phyloP scores from a whole-genome alignment of 805 yeast genomes.

The Yamadazyma endophytica region DNA sequence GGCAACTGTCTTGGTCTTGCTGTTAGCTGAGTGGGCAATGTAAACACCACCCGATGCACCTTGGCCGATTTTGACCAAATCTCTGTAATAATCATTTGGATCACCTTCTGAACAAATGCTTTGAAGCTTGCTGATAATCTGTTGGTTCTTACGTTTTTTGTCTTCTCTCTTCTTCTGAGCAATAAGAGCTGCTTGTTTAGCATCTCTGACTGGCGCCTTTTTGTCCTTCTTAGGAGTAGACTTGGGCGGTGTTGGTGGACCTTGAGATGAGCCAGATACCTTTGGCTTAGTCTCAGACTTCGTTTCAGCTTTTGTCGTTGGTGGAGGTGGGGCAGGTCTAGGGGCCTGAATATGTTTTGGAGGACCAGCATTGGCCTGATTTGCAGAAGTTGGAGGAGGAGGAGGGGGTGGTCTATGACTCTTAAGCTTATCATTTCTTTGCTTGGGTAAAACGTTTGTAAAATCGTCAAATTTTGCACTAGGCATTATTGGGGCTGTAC shows the following conservation, averaged over 20 bases:
- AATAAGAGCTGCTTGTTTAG: conserved; percentile 50
- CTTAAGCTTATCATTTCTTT: conserved; percentile 16
- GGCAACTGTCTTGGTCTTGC: conserved; percentile 63
- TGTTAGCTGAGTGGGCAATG: conserved; percentile 64
- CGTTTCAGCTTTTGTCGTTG: conserved; percentile 1
- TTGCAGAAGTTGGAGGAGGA: conserved; percentile 22
- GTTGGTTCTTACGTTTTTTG: conserved; percentile 65
- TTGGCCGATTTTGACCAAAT: conserved; percentile 85
- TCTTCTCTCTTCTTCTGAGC: conserved; percentile 75
- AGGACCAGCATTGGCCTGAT: not conserved
- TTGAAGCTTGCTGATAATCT: conserved; percentile 64
- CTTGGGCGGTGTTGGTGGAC: conserved; percentile 9
- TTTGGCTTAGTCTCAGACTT: conserved; percentile 3
- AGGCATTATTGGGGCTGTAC: conserved; percentile 35
- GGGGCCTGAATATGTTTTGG: conserved; percentile 8
- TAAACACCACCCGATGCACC: conserved; percentile 98
- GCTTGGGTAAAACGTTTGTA: conserved; percentile 14
- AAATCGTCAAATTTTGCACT: conserved; percentile 23
- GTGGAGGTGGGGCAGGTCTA: conserved; percentile 9
- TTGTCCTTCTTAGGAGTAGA: conserved; percentile 13
- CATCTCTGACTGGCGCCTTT: conserved; percentile 42
- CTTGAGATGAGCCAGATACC: conserved; percentile 8
- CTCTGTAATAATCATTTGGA: conserved; percentile 66
- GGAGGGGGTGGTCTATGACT: conserved; percentile 42
- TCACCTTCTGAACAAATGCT: conserved; percentile 82